Conservation (phyloP, 768 basidiomycete genomes). For the Xerocomellus chrysenteron region DNA sequence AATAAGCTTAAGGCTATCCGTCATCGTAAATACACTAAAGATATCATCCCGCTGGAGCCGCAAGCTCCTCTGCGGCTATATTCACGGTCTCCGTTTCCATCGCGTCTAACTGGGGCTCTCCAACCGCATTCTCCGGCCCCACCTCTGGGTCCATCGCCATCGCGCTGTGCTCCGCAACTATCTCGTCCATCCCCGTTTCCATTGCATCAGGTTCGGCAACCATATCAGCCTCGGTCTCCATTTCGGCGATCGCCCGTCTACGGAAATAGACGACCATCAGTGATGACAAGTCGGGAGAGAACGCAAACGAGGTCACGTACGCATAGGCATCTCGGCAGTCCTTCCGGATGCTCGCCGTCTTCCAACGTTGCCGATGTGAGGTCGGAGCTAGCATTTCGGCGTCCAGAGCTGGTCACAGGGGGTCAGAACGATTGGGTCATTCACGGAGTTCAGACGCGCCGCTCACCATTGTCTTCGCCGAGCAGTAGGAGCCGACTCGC, state of each 20-base stretch:
- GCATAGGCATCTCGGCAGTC: slow-evolving; percentile 62
- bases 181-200: slow-evolving; percentile 9
- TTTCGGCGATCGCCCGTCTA: slow-evolving; percentile 47
- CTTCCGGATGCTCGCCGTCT: slow-evolving; percentile 45
- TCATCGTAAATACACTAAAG: slow-evolving; percentile 5
- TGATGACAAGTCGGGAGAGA: not conserved
- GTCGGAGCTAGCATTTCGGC: slow-evolving; percentile 53
- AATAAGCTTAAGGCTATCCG: not conserved
- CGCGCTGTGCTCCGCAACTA: not conserved
- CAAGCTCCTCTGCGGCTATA: not conserved
- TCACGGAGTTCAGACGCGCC: not conserved
- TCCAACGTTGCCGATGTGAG: slow-evolving; percentile 61
- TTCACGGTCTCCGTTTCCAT: not conserved
- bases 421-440: not conserved
- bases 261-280: not conserved
- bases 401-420: slow-evolving; percentile 54
- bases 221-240: slow-evolving; percentile 40
- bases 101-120: not conserved
- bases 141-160: not conserved
- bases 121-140: not conserved
- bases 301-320: slow-evolving; percentile 39
- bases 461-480: slow-evolving; percentile 67
- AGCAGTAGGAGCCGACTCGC: slow-evolving; percentile 58
- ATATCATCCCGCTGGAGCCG: slow-evolving; percentile 10
- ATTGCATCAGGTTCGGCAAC: not conserved